Conservation (phyloP, 2,329 filamentous ascomycete genomes). For the Lasiodiplodia sp. region DNA sequence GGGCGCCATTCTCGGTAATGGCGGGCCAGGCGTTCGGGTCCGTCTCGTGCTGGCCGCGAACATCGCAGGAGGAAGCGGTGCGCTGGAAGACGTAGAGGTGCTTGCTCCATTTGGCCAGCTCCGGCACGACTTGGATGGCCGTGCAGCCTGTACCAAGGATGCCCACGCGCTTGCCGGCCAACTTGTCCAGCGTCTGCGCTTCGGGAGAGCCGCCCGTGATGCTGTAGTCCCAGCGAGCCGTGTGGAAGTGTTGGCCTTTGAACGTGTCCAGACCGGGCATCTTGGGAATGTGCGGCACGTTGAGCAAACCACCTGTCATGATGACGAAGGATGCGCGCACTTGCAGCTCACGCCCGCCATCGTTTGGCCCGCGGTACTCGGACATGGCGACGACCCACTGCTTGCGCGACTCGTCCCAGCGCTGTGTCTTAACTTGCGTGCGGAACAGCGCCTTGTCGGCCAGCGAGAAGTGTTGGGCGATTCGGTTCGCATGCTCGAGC, state of each 20-base stretch:
- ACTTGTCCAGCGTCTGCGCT: conserved; percentile 35
- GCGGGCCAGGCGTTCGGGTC: conserved; percentile 52
- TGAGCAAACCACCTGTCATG: conserved; percentile 41
- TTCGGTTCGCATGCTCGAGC: conserved; percentile 44
- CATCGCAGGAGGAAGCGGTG: conserved; percentile 45
- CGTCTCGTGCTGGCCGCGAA: conserved; percentile 49
- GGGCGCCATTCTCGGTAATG: conserved; percentile 37
- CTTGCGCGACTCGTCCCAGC: conserved; percentile 57
- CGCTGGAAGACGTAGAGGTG: conserved; percentile 38
- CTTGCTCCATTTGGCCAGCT: conserved; percentile 36
- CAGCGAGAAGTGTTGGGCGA: conserved; percentile 45
- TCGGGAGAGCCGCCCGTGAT: conserved; percentile 47
- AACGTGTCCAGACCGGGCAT: conserved; percentile 45
- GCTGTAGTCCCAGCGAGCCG: conserved; percentile 29
- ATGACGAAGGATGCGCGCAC: conserved; percentile 39
- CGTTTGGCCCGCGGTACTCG: conserved; percentile 51
- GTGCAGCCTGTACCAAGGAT: conserved; percentile 41
- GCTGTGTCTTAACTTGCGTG: conserved; percentile 43
- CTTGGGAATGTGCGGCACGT: conserved; percentile 41
- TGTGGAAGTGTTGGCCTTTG: conserved; percentile 44
- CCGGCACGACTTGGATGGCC: conserved; percentile 40
- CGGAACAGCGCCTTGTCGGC: conserved; percentile 60
- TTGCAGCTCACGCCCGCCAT: conserved; percentile 39
- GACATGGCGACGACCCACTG: conserved; percentile 44
- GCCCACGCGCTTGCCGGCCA: conserved; percentile 34